Evolutionary conservation across 768 basidiomycete species (phyloP).

Genomic region (Mycena albidolilacea): DNA sequence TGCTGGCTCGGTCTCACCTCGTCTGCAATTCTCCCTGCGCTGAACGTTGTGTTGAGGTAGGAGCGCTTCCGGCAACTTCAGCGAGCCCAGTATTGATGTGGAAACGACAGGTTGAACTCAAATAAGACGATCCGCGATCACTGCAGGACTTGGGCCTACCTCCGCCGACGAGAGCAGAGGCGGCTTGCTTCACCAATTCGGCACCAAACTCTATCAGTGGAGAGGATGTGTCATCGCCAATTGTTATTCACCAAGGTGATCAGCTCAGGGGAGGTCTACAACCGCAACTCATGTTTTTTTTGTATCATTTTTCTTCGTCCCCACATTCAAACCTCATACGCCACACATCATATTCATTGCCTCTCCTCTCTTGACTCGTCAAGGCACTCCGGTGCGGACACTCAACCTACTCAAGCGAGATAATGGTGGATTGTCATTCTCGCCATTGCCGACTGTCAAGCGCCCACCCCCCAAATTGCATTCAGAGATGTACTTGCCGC

Average conservation of each 20-base stretch:
- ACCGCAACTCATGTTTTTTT: conserved; percentile 14
- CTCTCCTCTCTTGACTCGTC: background rate
- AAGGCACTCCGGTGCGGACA: conserved; percentile 37
- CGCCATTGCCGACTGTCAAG: conserved; percentile 37
- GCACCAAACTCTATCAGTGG: conserved; percentile 28
- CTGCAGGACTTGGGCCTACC: conserved; percentile 30
- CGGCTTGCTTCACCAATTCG: conserved; percentile 24
- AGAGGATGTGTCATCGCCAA: conserved; percentile 39
- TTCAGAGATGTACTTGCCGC: conserved; percentile 36
- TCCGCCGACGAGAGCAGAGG: conserved; percentile 40
- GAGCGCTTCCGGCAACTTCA: background rate
- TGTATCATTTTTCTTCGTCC: conserved; percentile 20
- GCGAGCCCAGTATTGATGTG: conserved; percentile 19
- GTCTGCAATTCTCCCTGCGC: conserved; percentile 26
- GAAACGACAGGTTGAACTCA: conserved; percentile 29
- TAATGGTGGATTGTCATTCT: conserved; percentile 35
- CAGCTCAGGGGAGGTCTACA: background rate
- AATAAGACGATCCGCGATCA: conserved; percentile 38
- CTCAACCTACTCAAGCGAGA: conserved; percentile 31
- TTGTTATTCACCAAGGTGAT: conserved; percentile 40
- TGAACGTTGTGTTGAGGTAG: conserved; percentile 23
- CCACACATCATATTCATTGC: conserved; percentile 1
- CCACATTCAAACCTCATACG: background rate
- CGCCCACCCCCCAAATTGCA: conserved; percentile 31
- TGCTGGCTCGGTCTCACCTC: conserved; percentile 25